Conservation (phyloP, 345 rosid genomes). For the Euphorbia lathyris region DNA sequence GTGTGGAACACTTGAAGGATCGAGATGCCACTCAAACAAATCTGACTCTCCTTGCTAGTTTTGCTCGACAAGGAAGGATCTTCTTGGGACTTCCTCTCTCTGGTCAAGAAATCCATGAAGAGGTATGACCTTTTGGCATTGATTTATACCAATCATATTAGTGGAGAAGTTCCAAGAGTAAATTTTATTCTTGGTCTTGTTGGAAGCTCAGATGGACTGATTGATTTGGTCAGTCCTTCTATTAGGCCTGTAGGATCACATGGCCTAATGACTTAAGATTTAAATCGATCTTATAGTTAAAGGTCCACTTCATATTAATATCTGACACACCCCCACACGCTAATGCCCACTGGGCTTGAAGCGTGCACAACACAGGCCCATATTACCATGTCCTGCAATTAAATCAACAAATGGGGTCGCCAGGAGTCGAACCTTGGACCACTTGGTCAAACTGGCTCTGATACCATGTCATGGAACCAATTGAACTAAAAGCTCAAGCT, state of each 20-base stretch:
- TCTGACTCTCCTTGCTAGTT: constrained; percentile 88
- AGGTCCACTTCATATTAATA: no score
- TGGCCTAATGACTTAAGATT: background rate
- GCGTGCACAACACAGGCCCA: no score
- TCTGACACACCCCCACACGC: no score
- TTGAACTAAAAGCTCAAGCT: no score
- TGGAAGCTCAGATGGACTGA: background rate
- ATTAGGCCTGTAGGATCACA: background rate
- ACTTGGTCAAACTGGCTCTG: no score
- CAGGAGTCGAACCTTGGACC: no score
- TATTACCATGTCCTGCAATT: no score
- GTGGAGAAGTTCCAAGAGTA: background rate
- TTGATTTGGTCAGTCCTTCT: background rate
- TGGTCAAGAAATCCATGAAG: constrained; percentile 79
- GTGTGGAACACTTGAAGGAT: constrained; percentile 79
- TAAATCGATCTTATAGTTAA: no score
- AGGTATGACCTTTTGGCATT: constrained; percentile 41
- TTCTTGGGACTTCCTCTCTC: constrained; percentile 88
- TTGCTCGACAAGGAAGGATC: constrained; percentile 96
- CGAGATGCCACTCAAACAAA: constrained; percentile 89
- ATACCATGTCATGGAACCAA: no score
- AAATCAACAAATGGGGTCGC: no score
- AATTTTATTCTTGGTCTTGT: background rate
- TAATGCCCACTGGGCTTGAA: no score
- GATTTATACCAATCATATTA: background rate